These are phyloP conservation scores for Marasmius oreades DNA, from an alignment of 1,284 basidiomycete genomes.

Conservation along the genomic window DNA sequence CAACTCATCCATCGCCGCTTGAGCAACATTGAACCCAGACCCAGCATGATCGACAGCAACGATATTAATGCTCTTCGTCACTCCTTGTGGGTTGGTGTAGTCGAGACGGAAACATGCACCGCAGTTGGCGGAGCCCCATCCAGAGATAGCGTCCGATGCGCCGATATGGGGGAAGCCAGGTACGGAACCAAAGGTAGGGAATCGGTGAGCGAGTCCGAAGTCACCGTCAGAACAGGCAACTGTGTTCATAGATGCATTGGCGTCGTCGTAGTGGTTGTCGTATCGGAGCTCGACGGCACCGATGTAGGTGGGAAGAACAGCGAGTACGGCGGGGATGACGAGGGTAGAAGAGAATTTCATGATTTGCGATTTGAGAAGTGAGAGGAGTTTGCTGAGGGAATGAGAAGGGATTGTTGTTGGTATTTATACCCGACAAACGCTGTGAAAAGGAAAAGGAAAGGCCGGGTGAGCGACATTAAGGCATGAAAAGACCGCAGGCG, in stretches of 20 bases:
- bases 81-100: slow-evolving; percentile 27
- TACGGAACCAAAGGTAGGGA: slow-evolving; percentile 42
- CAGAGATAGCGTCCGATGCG: slow-evolving; percentile 36
- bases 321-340: slow-evolving; percentile 21
- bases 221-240: slow-evolving; percentile 49
- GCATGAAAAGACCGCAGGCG: no score
- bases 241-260: slow-evolving; percentile 25
- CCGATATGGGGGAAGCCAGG: slow-evolving; percentile 50
- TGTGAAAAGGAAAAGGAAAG: no score
- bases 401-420: background rate
- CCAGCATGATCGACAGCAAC: slow-evolving; percentile 39
- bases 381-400: background rate
- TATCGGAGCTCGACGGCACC: slow-evolving; percentile 30
- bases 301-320: slow-evolving; percentile 16
- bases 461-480: no score
- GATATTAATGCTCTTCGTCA: slow-evolving; percentile 32
- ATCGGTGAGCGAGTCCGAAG: slow-evolving; percentile 36
- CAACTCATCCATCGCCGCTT: slow-evolving; percentile 32
- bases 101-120: slow-evolving; percentile 45
- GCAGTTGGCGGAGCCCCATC: slow-evolving; percentile 40
- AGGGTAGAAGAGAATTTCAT: slow-evolving; percentile 20
- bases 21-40: slow-evolving; percentile 37
- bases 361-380: background rate
- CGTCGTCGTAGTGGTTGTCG: slow-evolving; percentile 41
- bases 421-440: background rate